These are phyloP conservation scores for Cyclostephanos tholiformis DNA, from an alignment of 108 stramenopile species.

Conservation along the genomic window DNA sequence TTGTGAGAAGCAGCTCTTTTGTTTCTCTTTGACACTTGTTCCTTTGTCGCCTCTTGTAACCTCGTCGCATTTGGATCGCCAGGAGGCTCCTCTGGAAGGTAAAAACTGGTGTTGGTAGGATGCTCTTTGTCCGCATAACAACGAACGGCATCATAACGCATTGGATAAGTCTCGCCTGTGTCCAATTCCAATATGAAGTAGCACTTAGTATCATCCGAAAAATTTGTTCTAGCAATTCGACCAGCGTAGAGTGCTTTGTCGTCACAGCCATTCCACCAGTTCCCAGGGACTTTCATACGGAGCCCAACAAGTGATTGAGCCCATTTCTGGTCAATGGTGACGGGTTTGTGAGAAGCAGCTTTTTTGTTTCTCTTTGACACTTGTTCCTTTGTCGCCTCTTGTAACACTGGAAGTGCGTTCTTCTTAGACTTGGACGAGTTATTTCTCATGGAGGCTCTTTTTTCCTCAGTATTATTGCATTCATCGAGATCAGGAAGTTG, in stretches of 20 bases:
- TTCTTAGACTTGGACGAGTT: background rate
- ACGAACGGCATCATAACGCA: constrained; percentile 2
- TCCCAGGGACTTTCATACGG: background rate
- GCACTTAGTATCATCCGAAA: background rate
- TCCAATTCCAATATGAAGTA: background rate
- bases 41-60: no score
- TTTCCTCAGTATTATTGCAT: background rate
- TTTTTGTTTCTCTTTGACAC: background rate
- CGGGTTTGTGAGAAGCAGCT: background rate
- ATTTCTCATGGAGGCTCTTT: background rate
- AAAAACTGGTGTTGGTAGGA: background rate
- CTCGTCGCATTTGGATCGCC: background rate
- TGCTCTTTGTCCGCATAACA: background rate
- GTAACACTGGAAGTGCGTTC: background rate
- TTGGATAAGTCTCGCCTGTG: background rate
- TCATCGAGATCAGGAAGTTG: no score
- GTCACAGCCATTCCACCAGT: background rate
- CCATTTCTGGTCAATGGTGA: background rate
- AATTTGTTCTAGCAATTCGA: background rate
- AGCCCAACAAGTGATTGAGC: background rate
- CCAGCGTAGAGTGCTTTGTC: background rate
- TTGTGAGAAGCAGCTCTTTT: background rate
- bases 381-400: background rate
- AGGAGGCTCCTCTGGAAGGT: constrained; percentile 1
- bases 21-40: background rate